A percentile compares a stretch with the other conserved stretches of the same genome.
phyloP scores from a whole-genome alignment of 129 eudicot genomes.

The Heracleum sosnowskyi region DNA sequence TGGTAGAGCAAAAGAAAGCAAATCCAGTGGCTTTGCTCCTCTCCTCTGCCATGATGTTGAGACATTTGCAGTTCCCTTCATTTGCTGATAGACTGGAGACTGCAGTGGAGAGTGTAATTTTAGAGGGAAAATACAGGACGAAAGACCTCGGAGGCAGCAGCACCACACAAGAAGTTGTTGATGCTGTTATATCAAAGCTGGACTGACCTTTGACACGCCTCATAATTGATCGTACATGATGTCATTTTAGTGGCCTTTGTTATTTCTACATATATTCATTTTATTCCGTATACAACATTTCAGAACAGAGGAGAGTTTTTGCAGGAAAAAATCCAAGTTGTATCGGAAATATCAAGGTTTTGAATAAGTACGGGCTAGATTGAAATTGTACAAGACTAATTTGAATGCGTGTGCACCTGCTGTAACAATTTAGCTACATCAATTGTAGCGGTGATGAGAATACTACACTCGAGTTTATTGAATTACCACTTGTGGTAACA shows the following conservation, averaged over 20 bases:
- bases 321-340: constrained; percentile 1
- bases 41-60: constrained; percentile 93
- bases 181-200: constrained; percentile 80
- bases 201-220: constrained; percentile 23
- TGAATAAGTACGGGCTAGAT: background rate
- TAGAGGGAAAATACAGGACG: constrained; percentile 60
- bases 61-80: constrained; percentile 91
- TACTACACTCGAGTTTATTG: background rate
- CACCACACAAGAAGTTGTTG: constrained; percentile 81
- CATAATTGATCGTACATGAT: background rate
- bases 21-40: constrained; percentile 91
- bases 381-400: constrained; percentile 7
- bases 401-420: background rate
- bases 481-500: background rate
- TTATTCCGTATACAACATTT: background rate
- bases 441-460: background rate
- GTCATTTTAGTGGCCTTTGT: constrained; percentile 1
- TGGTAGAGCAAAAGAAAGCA: constrained; percentile 65
- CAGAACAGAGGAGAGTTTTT: constrained; percentile 1
- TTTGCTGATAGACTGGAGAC: constrained; percentile 91
- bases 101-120: constrained; percentile 64
- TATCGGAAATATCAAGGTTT: background rate
- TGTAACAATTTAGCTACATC: background rate
- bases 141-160: constrained; percentile 85
- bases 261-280: constrained; percentile 5